Evolutionary conservation across 2,329 filamentous ascomycete species (phyloP), one percentile per base, ranked within the genome.

Genomic region (Aspergillus arachidicola): DNA sequence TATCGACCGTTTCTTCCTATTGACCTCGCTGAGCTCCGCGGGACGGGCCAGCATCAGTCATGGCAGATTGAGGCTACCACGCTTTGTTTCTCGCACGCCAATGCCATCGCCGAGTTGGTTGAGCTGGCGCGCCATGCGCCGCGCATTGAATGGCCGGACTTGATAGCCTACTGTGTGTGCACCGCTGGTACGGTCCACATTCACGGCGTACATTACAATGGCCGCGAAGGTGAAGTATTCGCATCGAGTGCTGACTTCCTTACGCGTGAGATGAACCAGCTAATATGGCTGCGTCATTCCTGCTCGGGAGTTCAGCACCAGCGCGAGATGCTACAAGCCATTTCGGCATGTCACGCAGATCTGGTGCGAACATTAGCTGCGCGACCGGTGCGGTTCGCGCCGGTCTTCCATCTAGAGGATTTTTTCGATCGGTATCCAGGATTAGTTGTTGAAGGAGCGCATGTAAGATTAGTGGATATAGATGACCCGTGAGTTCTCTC

Each of bases 61-160:
- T 96, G 93, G 93, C 93, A 96, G 74, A 94, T 96, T 55, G 92
- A 96, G 74, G 92, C 93, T 0, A 96, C 92, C 0, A 94, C 95
- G 71, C 85, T 94, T 73, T 96, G 93, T 76, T 95, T 89, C 74
- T 81, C 94, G 21, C 93, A 96, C 68, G 92, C 93, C 6, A 96
- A 96, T 72, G 92, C 92, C 6, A 94, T 96, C 58, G 89, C 91
- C 1, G 92, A 96, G 72, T 80, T 96, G 3, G 89, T 93, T 5
- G 91, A 94, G 73, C 85, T 94, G 19, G 91, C 91, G 1, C 90
- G 89, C 66, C 90, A 90, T 67, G 88, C 89, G 1, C 86, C 87
- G 1, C 86, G 90, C 2, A 87, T 94, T 26, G 92, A 95, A 76
- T 96, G 92, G 92, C 91, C 93, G 0, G 89, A 90, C 0, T 94